Evolutionary conservation across 108 stramenopile species (phyloP), one percentile per base, ranked within the genome.

Genomic region (Nannochloropsis salina): DNA sequence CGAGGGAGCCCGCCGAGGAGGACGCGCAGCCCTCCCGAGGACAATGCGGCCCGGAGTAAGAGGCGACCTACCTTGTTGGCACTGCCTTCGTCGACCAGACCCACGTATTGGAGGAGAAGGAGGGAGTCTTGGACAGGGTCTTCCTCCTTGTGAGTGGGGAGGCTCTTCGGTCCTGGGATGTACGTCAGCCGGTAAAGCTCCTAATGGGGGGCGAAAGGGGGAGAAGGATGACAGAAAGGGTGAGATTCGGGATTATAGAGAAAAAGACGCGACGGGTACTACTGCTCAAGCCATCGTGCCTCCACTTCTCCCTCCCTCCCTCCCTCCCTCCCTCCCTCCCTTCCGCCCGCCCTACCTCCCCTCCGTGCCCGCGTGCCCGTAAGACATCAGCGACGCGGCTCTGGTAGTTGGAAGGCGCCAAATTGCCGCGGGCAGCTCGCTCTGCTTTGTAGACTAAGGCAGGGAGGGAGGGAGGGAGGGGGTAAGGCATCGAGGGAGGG

Each of bases 401-500:
- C 20, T n/a, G 61, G 8, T 74, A 74, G 61, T 74, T n/a, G 5
- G 61, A 74, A 8, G 61, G 61, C 61, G 61, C 61, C 4, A 74
- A 5, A 3, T n/a, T n/a, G 20, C 4, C 61, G 20, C 61, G 61
- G 3, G 61, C 2, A 15, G 61, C 5, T n/a, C n/a, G 15, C 61
- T 74, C 61, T 4, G 61, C 61, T n/a, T 74, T 74, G 61, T 74
- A 74, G 2, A 74, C 61, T 74, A n/a, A 74, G 61, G 5, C 20
- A 74, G 61, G 5, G 61, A 74, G 61, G 61, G 61, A 74, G 61
- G 61, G 61, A 51, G 47, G 47, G 47, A 51, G 47, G 47, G 47
- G 12, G 47, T 9, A 12, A 51, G n/a, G n/a, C n/a, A n/a, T n/a
- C n/a, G n/a, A n/a, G 47, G 47, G 47, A 51, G 47, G 47, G 47